phyloP scores from a whole-genome alignment of 2,329 filamentous ascomycete genomes.

The Myriosclerotinia curreyana region DNA sequence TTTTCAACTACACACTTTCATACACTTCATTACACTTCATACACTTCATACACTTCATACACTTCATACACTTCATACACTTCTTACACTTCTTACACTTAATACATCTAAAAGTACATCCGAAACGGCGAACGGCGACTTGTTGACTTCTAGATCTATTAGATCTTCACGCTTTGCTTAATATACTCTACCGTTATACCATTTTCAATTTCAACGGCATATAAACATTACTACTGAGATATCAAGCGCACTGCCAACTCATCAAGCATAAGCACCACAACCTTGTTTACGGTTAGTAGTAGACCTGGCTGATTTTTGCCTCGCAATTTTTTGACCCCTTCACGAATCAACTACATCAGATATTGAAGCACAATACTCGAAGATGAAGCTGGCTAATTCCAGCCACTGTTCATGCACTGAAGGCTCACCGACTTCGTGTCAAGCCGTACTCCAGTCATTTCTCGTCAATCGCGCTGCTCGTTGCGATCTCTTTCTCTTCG shows the following conservation, averaged over 20 bases:
- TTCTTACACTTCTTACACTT: too few relatives aligned
- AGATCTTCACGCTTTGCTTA: conserved; percentile 32
- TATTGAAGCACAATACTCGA: conserved; percentile 28
- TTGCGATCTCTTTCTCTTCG: conserved; percentile 22
- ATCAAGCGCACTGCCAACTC: conserved; percentile 43
- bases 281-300: conserved; percentile 39
- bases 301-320: conserved; percentile 31
- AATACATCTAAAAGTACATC: conserved; percentile 6
- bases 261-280: conserved; percentile 50
- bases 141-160: conserved; percentile 22
- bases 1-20: not conserved
- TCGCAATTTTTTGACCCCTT: conserved; percentile 33
- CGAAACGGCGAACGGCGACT: not conserved
- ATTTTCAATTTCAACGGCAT: conserved; percentile 45
- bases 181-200: conserved; percentile 39
- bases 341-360: conserved; percentile 22
- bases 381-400: conserved; percentile 29
- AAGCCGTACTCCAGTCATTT: conserved; percentile 41
- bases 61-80: too few relatives aligned
- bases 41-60: not conserved
- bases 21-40: not conserved
- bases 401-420: conserved; percentile 40
- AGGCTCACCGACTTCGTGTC: conserved; percentile 42
- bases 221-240: conserved; percentile 44
- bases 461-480: conserved; percentile 32